phyloP scores from a whole-genome alignment of 2,329 filamentous ascomycete genomes.

The Parasarocladium wereldwijsianum region DNA sequence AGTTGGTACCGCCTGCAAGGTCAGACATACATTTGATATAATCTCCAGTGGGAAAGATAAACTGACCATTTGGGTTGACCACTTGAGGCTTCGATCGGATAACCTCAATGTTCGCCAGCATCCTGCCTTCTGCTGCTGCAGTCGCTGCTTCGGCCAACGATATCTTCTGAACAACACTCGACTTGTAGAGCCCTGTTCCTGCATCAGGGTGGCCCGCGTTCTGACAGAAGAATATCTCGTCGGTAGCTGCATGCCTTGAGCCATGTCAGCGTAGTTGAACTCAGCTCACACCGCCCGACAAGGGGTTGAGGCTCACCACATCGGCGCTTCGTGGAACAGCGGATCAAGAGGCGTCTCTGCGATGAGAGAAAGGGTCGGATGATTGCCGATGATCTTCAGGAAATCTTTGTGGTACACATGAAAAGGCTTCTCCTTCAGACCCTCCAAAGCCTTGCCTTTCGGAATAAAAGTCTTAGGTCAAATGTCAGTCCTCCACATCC shows the following conservation, averaged over 20 bases:
- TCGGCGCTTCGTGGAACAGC: slow-evolving; percentile 40
- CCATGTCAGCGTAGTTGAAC: not conserved
- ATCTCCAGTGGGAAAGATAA: not conserved
- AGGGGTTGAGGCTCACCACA: slow-evolving; percentile 20
- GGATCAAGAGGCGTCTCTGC: slow-evolving; percentile 28
- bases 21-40: not conserved
- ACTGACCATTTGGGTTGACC: slow-evolving; percentile 30
- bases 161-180: slow-evolving; percentile 34
- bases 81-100: slow-evolving; percentile 25
- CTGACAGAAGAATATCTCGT: slow-evolving; percentile 40
- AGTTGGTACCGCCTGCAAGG: slow-evolving; percentile 26
- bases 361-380: slow-evolving; percentile 34
- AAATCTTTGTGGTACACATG: slow-evolving; percentile 36
- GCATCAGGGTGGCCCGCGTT: slow-evolving; percentile 30
- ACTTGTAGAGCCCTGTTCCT: slow-evolving; percentile 35
- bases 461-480: slow-evolving; percentile 17
- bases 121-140: slow-evolving; percentile 21
- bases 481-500: too few relatives aligned
- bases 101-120: slow-evolving; percentile 23
- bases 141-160: slow-evolving; percentile 23
- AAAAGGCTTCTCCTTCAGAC: slow-evolving; percentile 22
- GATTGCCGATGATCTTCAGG: slow-evolving; percentile 29
- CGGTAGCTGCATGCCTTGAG: slow-evolving; percentile 22
- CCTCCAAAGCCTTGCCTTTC: slow-evolving; percentile 19
- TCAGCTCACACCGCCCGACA: rapidly evolving